phyloP scores from a whole-genome alignment of 306 rosid species.

The Parietaria judaica region DNA sequence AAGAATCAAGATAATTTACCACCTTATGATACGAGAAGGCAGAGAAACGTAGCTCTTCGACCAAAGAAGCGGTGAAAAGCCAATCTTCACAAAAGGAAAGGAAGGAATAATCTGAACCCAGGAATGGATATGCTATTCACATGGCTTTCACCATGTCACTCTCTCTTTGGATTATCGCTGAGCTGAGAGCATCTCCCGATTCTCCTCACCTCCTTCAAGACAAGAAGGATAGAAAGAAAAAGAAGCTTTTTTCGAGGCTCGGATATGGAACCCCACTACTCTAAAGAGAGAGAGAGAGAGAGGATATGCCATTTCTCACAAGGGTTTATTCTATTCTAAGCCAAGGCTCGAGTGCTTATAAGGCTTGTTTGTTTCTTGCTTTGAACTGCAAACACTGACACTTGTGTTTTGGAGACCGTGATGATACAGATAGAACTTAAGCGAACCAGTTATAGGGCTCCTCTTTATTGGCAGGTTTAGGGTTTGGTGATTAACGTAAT shows the following conservation, averaged over 20 bases:
- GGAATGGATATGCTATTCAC: conserved; percentile 7
- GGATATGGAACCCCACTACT: background rate
- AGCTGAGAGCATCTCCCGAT: conserved; percentile 3
- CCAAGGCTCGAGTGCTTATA: conserved; percentile 1
- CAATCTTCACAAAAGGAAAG: background rate
- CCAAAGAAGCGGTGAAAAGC: conserved; percentile 2
- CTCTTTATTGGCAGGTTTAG: conserved; percentile 37
- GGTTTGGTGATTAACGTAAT: background rate
- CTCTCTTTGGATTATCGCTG: background rate
- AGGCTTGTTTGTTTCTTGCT: conserved; percentile 5
- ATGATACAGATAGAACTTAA: conserved; percentile 1
- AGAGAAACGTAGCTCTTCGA: background rate
- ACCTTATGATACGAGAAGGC: too few relatives aligned
- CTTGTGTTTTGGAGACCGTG: background rate
- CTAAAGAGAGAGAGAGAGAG: background rate
- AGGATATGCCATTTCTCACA: conserved; percentile 31
- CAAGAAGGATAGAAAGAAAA: conserved; percentile 6
- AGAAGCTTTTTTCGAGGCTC: background rate
- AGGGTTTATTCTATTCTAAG: conserved; percentile 31
- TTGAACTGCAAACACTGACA: background rate
- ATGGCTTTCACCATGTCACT: background rate
- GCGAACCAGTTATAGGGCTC: conserved; percentile 30
- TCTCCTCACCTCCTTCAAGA: conserved; percentile 8
- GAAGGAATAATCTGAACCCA: background rate
- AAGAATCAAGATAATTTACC: too few relatives aligned